A percentile compares a stretch with the other conserved stretches of the same genome.
phyloP scores from a whole-genome alignment of 2,329 filamentous ascomycete species.

The Hawksworthiomyces lignivorus region DNA sequence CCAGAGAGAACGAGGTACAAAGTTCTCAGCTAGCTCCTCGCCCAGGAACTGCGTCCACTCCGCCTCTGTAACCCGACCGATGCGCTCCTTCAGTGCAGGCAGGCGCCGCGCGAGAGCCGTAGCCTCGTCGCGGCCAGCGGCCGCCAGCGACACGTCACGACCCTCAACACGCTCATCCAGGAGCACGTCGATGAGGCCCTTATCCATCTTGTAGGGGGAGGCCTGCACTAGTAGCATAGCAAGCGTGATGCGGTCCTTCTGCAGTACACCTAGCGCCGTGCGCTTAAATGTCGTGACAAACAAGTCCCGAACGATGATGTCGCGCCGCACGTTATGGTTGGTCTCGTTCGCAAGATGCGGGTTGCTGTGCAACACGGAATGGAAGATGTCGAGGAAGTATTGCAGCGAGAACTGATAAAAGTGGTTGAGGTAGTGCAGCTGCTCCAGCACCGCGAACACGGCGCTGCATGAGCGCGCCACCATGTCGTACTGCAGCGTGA shows the following conservation, averaged over 20 bases:
- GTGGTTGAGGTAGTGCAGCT: slow-evolving; percentile 96
- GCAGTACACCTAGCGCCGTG: slow-evolving; percentile 85
- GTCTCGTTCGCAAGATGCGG: slow-evolving; percentile 61
- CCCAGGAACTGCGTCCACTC: slow-evolving; percentile 77
- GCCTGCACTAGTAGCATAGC: slow-evolving; percentile 94
- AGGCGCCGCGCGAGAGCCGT: slow-evolving; percentile 63
- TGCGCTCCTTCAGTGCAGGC: slow-evolving; percentile 61
- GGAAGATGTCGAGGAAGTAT: slow-evolving; percentile 97
- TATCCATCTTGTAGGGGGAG: slow-evolving; percentile 94
- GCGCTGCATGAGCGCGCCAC: slow-evolving; percentile 94
- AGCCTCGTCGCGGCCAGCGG: slow-evolving; percentile 52
- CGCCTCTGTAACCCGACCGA: slow-evolving; percentile 53
- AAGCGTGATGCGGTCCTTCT: slow-evolving; percentile 89
- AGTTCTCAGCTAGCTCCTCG: slow-evolving; percentile 80
- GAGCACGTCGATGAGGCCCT: slow-evolving; percentile 75
- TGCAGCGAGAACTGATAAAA: slow-evolving; percentile 99
- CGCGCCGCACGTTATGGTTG: slow-evolving; percentile 71
- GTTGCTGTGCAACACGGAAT: slow-evolving; percentile 77
- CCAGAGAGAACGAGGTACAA: slow-evolving; percentile 66
- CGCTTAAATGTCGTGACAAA: slow-evolving; percentile 89
- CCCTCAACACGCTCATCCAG: slow-evolving; percentile 71
- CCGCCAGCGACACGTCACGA: slow-evolving; percentile 57
- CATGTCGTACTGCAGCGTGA: slow-evolving; percentile 88
- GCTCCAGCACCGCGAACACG: slow-evolving; percentile 92
- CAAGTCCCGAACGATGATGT: slow-evolving; percentile 84